These are phyloP conservation scores for Abelmoschus esculentus DNA, from an alignment of 345 rosid genomes.

Conservation along the genomic window DNA sequence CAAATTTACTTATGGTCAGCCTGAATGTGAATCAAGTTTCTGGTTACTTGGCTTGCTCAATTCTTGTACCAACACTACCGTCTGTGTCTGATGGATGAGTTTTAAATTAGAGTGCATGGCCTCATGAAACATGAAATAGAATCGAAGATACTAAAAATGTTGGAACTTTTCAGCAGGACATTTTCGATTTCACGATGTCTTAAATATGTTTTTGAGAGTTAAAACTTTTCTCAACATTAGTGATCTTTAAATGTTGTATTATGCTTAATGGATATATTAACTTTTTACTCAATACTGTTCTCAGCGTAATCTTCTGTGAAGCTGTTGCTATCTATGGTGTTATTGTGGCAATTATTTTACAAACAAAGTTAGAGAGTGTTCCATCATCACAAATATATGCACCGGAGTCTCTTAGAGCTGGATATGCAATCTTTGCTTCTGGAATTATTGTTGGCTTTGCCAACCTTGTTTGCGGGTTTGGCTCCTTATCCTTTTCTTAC, in stretches of 20 bases:
- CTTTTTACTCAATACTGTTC: conserved; percentile 4
- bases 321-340: conserved; percentile 99
- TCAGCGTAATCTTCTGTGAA: conserved; percentile 92
- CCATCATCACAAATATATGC: conserved; percentile 59
- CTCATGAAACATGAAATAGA: background rate
- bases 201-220: background rate
- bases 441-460: conserved; percentile 98
- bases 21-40: background rate
- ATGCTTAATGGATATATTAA: background rate
- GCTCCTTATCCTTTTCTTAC: conserved; percentile 17
- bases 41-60: background rate
- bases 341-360: conserved; percentile 89
- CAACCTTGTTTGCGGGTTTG: conserved; percentile 95
- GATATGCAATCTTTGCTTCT: conserved; percentile 96
- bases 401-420: conserved; percentile 96
- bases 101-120: background rate
- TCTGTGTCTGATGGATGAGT: background rate
- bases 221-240: background rate
- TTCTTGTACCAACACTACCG: background rate
- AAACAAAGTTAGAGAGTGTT: conserved; percentile 94
- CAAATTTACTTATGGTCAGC: background rate
- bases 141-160: background rate
- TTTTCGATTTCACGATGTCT: background rate
- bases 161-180: background rate
- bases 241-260: background rate